phyloP scores from a whole-genome alignment of 2,329 filamentous ascomycete species.

The Pseudofabraea citricarpa region DNA sequence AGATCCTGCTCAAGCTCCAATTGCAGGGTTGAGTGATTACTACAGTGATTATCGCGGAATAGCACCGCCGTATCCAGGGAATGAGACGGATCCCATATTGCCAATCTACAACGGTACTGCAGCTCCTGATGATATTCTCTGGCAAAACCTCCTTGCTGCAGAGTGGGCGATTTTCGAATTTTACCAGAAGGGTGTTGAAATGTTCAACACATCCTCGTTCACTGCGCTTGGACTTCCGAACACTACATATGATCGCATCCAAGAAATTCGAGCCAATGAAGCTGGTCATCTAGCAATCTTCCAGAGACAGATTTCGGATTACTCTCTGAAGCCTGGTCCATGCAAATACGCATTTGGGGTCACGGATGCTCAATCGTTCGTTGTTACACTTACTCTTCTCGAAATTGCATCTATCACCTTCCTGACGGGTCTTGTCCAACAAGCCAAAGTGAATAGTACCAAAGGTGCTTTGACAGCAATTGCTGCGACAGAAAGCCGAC shows the following conservation, averaged over 20 bases:
- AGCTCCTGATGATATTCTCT: neutral
- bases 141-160: slow-evolving; percentile 28
- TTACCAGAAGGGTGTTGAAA: slow-evolving; percentile 37
- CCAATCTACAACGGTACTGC: neutral
- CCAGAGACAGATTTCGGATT: slow-evolving; percentile 36
- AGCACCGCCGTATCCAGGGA: neutral
- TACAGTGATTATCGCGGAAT: neutral
- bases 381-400: slow-evolving; percentile 30
- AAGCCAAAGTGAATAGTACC: slow-evolving; percentile 28
- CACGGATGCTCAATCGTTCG: slow-evolving; percentile 15
- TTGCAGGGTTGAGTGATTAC: neutral
- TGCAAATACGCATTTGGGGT: slow-evolving; percentile 30
- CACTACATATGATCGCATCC: slow-evolving; percentile 33
- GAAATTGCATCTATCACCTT: slow-evolving; percentile 36
- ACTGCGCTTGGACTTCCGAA: slow-evolving; percentile 30
- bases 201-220: slow-evolving; percentile 33
- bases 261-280: slow-evolving; percentile 40
- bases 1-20: neutral
- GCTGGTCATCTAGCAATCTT: slow-evolving; percentile 40
- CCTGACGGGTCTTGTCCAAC: slow-evolving; percentile 31
- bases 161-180: slow-evolving; percentile 41
- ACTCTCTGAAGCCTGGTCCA: slow-evolving; percentile 34
- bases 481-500: slow-evolving; percentile 33
- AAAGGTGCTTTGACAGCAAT: slow-evolving; percentile 34
- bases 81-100: neutral